phyloP scores from a whole-genome alignment of 108 stramenopile species.

The Cafeteria roenbergensis region DNA sequence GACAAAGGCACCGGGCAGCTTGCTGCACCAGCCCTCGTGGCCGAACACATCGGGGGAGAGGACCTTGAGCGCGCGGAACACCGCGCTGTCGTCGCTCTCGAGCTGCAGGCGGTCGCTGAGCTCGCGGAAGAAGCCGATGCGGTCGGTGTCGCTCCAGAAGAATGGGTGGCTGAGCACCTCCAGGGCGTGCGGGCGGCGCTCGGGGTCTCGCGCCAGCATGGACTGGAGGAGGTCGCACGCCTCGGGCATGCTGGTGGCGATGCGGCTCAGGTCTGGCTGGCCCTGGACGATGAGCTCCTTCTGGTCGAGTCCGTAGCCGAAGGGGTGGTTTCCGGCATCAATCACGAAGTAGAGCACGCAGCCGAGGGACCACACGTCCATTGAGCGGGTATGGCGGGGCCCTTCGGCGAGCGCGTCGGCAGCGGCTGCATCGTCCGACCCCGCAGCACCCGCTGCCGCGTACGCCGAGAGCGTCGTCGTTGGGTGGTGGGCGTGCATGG shows the following conservation, averaged over 20 bases:
- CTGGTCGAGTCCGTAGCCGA: background rate
- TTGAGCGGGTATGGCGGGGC: background rate
- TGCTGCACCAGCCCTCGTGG: background rate
- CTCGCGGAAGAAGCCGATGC: background rate
- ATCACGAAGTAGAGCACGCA: background rate
- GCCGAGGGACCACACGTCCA: conserved; percentile 1
- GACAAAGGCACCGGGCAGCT: background rate
- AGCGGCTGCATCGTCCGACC: too few species aligned
- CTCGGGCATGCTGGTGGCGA: background rate
- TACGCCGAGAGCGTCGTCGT: too few species aligned
- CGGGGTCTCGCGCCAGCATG: background rate
- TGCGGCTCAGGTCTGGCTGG: background rate
- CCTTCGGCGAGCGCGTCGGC: background rate
- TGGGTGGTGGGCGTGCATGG: too few species aligned
- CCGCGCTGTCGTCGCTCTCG: background rate
- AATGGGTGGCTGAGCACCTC: conserved; percentile 1
- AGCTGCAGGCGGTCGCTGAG: background rate
- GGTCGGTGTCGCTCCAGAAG: background rate
- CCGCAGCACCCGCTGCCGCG: too few species aligned
- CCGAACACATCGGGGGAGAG: background rate
- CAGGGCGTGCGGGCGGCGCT: background rate
- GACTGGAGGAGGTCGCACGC: background rate
- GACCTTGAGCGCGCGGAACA: background rate
- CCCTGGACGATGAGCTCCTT: background rate
- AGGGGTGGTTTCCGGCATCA: background rate